Evolutionary conservation across 805 yeast genomes (phyloP).

Genomic region (Saitoella complicata): DNA sequence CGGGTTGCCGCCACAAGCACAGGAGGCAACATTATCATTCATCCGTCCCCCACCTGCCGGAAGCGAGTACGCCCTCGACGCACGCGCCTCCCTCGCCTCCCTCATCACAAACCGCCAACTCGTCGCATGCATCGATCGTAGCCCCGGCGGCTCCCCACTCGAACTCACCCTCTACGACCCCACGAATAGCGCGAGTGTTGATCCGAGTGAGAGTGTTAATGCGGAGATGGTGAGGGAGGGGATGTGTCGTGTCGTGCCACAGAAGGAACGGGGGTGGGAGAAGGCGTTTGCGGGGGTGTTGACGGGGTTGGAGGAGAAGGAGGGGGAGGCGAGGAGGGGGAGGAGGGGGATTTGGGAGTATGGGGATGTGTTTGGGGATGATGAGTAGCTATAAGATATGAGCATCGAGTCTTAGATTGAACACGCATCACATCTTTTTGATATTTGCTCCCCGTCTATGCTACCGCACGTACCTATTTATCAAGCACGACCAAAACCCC

Average conservation of each 20-base stretch:
- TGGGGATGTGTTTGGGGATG: slow-evolving; percentile 26
- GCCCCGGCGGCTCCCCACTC: slow-evolving; percentile 1
- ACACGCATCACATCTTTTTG: too few species aligned
- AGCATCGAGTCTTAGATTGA: too few species aligned
- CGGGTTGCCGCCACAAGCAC: slow-evolving; percentile 11
- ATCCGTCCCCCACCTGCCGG: slow-evolving; percentile 10
- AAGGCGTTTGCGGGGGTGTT: slow-evolving; percentile 2
- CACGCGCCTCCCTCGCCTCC: slow-evolving; percentile 2
- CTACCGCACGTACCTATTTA: too few species aligned
- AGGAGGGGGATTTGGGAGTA: slow-evolving; percentile 57
- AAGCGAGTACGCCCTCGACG: slow-evolving; percentile 11
- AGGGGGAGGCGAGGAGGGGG: slow-evolving; percentile 39
- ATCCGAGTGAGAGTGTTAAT: slow-evolving; percentile 10
- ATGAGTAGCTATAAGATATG: too few species aligned
- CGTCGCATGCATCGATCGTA: slow-evolving; percentile 10
- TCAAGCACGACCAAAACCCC: slow-evolving; percentile 81
- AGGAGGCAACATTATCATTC: slow-evolving; percentile 7
- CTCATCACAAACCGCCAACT: slow-evolving; percentile 6
- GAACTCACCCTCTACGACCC: slow-evolving; percentile 10
- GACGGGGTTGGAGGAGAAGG: slow-evolving; percentile 15
- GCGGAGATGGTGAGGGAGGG: slow-evolving; percentile 9
- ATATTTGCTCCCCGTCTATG: too few species aligned
- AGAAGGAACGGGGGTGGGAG: slow-evolving; percentile 3
- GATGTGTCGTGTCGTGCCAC: slow-evolving; percentile 9
- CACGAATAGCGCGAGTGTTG: background rate